Evolutionary conservation across 805 yeast species (phyloP).

Genomic region (Barnettozyma siamensis): DNA sequence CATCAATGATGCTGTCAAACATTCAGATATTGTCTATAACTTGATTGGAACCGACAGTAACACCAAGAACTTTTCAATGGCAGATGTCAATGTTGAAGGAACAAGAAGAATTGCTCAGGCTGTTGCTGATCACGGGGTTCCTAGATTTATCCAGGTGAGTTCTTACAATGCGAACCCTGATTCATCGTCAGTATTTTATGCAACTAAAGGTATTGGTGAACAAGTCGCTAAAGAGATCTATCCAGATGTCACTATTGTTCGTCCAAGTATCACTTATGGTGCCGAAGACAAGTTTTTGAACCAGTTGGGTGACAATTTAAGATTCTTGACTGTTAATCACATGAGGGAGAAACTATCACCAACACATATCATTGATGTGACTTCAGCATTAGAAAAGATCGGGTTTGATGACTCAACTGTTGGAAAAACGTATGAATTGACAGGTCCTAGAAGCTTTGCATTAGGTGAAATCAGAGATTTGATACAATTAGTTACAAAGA

Average conservation of each 20-base stretch:
- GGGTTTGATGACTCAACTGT: conserved; percentile 77
- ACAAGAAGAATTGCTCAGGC: conserved; percentile 74
- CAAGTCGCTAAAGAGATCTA: conserved; percentile 56
- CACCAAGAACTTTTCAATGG: conserved; percentile 77
- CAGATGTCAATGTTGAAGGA: conserved; percentile 77
- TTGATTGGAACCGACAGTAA: conserved; percentile 69
- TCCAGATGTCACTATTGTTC: conserved; percentile 77
- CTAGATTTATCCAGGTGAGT: conserved; percentile 74
- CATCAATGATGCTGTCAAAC: conserved; percentile 69
- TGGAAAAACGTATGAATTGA: conserved; percentile 70
- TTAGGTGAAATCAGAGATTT: conserved; percentile 61
- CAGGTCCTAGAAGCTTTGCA: conserved; percentile 63
- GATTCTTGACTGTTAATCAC: conserved; percentile 61
- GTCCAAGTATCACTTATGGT: conserved; percentile 80
- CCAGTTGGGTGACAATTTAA: conserved; percentile 47
- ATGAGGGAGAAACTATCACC: conserved; percentile 62
- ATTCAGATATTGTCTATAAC: conserved; percentile 79
- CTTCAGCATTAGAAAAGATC: conserved; percentile 69
- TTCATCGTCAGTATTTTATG: conserved; percentile 64
- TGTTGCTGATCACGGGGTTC: conserved; percentile 60
- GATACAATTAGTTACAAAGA: conserved; percentile 55
- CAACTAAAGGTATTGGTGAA: conserved; percentile 79
- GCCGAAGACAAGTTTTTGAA: conserved; percentile 66
- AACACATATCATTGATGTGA: conserved; percentile 73
- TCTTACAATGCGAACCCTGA: conserved; percentile 67